Conservation (phyloP, 2,329 filamentous ascomycete species). For the Phialophora expanda region DNA sequence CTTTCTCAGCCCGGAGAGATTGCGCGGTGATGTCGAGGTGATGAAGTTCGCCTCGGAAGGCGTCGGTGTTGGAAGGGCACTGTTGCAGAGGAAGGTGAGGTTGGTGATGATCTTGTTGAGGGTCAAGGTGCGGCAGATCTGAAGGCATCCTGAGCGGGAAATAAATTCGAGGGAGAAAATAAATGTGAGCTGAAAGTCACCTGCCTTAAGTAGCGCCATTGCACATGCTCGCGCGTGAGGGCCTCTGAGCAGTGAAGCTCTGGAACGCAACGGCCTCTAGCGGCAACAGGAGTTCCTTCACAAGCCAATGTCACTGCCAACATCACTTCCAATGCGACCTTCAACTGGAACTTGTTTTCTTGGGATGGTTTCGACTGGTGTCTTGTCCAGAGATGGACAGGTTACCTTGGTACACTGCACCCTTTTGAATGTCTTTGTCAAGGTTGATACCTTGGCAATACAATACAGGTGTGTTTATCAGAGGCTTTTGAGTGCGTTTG, state of each 20-base stretch:
- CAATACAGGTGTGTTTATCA: background rate
- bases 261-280: background rate
- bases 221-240: background rate
- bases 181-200: constrained; percentile 3
- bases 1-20: constrained; percentile 6
- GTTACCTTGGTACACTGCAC: background rate
- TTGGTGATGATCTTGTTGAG: constrained; percentile 5
- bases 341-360: background rate
- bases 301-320: background rate
- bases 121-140: constrained; percentile 10
- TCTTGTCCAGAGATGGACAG: background rate
- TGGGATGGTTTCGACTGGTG: background rate
- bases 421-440: background rate
- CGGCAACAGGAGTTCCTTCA: background rate
- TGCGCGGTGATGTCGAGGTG: constrained; percentile 1
- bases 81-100: background rate
- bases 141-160: constrained; percentile 5
- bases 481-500: background rate
- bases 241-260: background rate
- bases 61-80: constrained; percentile 1
- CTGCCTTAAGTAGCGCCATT: background rate
- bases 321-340: background rate
- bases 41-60: constrained; percentile 22
- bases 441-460: background rate
- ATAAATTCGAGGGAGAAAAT: background rate